Evolutionary conservation across 2,329 filamentous ascomycete genomes (phyloP), one percentile per base, ranked within the genome.

Genomic region (Cercospora sp.): DNA sequence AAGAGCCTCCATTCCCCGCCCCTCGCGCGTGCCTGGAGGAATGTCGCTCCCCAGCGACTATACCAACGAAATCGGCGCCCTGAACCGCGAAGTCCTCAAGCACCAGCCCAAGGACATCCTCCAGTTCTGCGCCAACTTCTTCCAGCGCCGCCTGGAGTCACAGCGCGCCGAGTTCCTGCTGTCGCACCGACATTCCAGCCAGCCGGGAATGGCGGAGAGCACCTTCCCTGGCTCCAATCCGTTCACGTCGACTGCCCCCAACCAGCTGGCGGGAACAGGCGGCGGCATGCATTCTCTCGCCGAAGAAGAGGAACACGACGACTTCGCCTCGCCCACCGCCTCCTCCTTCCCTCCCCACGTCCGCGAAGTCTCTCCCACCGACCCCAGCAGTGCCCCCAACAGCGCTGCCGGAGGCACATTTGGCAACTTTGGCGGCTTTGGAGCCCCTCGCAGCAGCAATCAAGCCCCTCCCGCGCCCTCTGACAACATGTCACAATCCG

Each of bases 141-240:
- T 90, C 80, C 82, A 84, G 73, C 84, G 83, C 77, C 87, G 87
- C 76, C 87, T 91, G 75, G 87, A 89, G 78, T 84, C 84, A 76
- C 87, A 91, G 83, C 87, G 87, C 76, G 81, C 83, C 75, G 82
- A 86, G 77, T 84, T 86, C 78, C 79, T 86, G 75, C 80, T 84
- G 73, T 80, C 79, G 72, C 79, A 82, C 77, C 80, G 82, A 76
- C 80, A 82, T 80, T 81, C 80, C 78, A 79, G 71, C 75, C 76
- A 76, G 67, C 76, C 78, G 76, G 75, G 75, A 66, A 93, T 94
- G 91, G 89, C 92, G 73, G 88, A 89, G 79, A 89, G 86, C 76
- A 88, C 84, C 75, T 95, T 96, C 81, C 91, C 90, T 67, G 93
- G 91, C 79, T 84, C 83, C 80, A 95, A 94, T 80, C 92, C 91